Evolutionary conservation across 2,329 filamentous ascomycete species (phyloP), one percentile per base, ranked within the genome.

Genomic region (Exophiala xenobiotica): DNA sequence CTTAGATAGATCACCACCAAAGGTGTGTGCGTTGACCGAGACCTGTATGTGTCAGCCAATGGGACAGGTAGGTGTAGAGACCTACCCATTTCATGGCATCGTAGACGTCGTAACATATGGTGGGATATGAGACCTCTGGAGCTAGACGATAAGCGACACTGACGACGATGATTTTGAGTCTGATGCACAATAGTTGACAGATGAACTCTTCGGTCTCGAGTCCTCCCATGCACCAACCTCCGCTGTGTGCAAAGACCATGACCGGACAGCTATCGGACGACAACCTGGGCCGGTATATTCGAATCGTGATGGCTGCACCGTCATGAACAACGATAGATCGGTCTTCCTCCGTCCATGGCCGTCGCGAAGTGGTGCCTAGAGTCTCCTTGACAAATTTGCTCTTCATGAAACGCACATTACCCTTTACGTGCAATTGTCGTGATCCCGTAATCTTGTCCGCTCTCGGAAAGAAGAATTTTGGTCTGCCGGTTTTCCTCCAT

Each of bases 41-140:
- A 61, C 35, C 46, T 54, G 20, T 24, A 23, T 6, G 14, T 18
- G 35, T 18, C 27, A 29, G 31, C 5, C 16, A 14, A 29, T 19
- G 33, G 12, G 12, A 7, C 1, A 20, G 22, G 16, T 2, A 27
- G 19, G 26, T 14, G 31, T 3, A 29, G 14, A 19, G 6, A 49
- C 45, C 23, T 37, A 49, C 64, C 64, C 65, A 67, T 61, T 64
- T 67, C 0, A 67, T 60, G 3, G 60, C 53, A 26, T 63, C 61
- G 63, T 64, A 66, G 8, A 57, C 60, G 22, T 65, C 63, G 27
- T 61, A 60, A 29, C 63, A 59, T 1, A 57, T 56, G 0, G 61
- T 51, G 2, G 48, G 57, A 49, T 47, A 60, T 3, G 29, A 26
- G 22, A 49, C 40, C 26, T 58, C 59, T 12, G 59, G 59, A n/a